Evolutionary conservation across 768 basidiomycete genomes (phyloP).

Genomic region (Scleroderma bovista): DNA sequence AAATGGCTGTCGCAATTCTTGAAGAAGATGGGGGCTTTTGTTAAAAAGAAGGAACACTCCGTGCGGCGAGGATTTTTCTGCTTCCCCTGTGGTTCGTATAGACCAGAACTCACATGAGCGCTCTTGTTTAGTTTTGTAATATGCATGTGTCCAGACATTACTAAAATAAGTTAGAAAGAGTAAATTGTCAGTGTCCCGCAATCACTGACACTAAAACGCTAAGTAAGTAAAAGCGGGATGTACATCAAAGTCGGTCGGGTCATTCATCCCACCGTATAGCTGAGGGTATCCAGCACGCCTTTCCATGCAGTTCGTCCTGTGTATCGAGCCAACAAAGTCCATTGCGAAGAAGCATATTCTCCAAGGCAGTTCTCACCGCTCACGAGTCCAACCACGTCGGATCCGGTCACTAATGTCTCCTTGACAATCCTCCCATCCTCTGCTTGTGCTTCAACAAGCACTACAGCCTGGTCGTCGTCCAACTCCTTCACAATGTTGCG

Average conservation of each 20-base stretch:
- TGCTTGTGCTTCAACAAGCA: conserved; percentile 68
- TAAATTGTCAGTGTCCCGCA: too few species aligned
- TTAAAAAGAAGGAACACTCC: too few species aligned
- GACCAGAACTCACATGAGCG: too few species aligned
- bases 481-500: conserved; percentile 86
- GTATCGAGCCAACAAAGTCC: conserved; percentile 95
- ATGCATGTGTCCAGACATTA: too few species aligned
- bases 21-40: not conserved
- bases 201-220: too few species aligned
- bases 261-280: conserved; percentile 81
- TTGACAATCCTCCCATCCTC: conserved; percentile 68
- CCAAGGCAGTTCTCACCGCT: conserved; percentile 74
- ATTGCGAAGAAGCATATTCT: conserved; percentile 87
- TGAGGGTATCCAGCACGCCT: conserved; percentile 84
- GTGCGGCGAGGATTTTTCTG: too few species aligned
- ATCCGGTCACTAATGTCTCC: conserved; percentile 51
- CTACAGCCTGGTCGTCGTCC: conserved; percentile 81
- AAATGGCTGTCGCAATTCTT: conserved; percentile 3
- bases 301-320: conserved; percentile 62
- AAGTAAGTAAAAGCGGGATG: too few species aligned
- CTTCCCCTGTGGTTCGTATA: too few species aligned
- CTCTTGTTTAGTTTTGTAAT: too few species aligned
- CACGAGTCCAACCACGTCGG: conserved; percentile 69
- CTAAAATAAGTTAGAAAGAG: too few species aligned
- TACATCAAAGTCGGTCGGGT: not conserved